Base-by-base conservation (phyloP, 306 rosid genomes). In the Trifolium fragiferum region DNA sequence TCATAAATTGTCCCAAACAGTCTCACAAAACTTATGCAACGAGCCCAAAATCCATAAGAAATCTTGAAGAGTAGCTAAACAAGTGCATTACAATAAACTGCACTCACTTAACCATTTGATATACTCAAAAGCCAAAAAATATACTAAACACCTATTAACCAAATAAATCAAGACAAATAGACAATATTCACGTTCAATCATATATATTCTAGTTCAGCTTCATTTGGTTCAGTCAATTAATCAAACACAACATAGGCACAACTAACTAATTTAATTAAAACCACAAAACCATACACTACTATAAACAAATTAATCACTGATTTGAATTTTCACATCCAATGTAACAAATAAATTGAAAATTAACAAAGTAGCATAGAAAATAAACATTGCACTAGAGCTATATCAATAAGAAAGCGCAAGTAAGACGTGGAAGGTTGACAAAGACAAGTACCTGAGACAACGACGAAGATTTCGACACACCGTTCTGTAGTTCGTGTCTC, bases 211-310 rank as follows among this genome's bases (percentile, higher is more conserved):
- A 43, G 51, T 60, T n/a, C 14, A 73, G 7, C 61, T 46, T 63
- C 37, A 63, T 47, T 74, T 44, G 23, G 53, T 74, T 74, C 21
- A 10, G 63, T 47, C 72, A 74, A 49, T 63, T 74, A 16, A 73
- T 2, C 78, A 61, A 73, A 73, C 78, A 60, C 14, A 44, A 27
- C 68, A 72, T 8, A 58, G 30, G 30, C 44, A 57, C 40, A 2
- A 27, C 10, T 10, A 8, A 15, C 20, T 8, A 23, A 57, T 7
- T 7, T 58, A 40, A 53, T 6, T 30, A 30, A 41, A 30, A 10
- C 15, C 2, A 19, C 32, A 69, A 14, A 57, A 57, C n/a, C 54
- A 57, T 23, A 38, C 10, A 38, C 32, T 60, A 27, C 12, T 0
- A 8, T 40, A 16, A 58, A 57, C 18, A 5, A 40, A 57, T 15